These are phyloP conservation scores for Hapsidospora chrysogenum DNA, from an alignment of 495 filamentous ascomycete species.

Conservation along the genomic window DNA sequence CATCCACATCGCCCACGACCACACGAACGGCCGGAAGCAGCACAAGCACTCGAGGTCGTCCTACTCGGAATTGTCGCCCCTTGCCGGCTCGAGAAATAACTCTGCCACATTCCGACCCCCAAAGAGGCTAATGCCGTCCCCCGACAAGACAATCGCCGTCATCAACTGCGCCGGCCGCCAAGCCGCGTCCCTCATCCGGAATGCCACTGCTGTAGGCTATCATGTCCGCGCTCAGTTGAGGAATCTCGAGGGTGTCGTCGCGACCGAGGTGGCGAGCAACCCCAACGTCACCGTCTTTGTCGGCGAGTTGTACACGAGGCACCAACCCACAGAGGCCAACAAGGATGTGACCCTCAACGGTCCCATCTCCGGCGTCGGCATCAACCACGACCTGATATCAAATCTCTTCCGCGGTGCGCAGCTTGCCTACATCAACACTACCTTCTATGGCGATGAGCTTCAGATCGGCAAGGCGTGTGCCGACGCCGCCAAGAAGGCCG, in stretches of 20 bases:
- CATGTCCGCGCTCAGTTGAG: slow-evolving; percentile 77
- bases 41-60: slow-evolving; percentile 37
- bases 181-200: slow-evolving; percentile 81
- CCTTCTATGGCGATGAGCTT: slow-evolving; percentile 91
- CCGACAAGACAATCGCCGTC: slow-evolving; percentile 68
- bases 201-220: slow-evolving; percentile 83
- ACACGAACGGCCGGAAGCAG: slow-evolving; percentile 15
- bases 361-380: slow-evolving; percentile 27
- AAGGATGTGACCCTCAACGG: slow-evolving; percentile 25
- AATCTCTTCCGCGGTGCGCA: slow-evolving; percentile 69
- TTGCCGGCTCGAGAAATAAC: slow-evolving; percentile 26
- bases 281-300: slow-evolving; percentile 73
- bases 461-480: slow-evolving; percentile 74
- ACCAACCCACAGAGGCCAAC: slow-evolving; percentile 24
- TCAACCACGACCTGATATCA: slow-evolving; percentile 48
- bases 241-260: slow-evolving; percentile 65
- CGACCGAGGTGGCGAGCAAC: slow-evolving; percentile 61
- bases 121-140: slow-evolving; percentile 34
- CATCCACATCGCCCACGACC: slow-evolving; percentile 14
- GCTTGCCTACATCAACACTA: slow-evolving; percentile 93
- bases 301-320: slow-evolving; percentile 56
- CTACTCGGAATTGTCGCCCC: slow-evolving; percentile 32
- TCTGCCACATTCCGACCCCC: slow-evolving; percentile 30
- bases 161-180: slow-evolving; percentile 89
- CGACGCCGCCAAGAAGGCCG: slow-evolving; percentile 72